Evolutionary conservation across 352 stramenopile species (phyloP).

Genomic region (Globisporangium carolinianum): DNA sequence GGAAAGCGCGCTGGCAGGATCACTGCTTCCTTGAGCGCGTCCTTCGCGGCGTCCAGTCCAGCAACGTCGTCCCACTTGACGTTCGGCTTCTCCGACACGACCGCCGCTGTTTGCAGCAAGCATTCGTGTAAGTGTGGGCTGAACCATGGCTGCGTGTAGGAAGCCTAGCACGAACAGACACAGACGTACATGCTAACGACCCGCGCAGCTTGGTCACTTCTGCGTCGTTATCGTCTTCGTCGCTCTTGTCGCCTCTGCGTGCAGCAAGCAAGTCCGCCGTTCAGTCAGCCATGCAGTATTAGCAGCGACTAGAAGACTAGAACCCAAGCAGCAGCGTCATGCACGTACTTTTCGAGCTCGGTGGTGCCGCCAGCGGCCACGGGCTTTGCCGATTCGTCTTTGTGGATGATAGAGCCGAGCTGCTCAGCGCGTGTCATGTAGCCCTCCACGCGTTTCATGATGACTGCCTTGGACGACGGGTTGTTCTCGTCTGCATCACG

Average conservation of each 20-base stretch:
- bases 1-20: constrained; percentile 95
- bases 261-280: not conserved
- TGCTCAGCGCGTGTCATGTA: constrained; percentile 89
- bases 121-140: not conserved
- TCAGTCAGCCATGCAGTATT: not conserved
- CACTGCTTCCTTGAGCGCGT: constrained; percentile 98
- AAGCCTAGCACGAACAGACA: too few species aligned
- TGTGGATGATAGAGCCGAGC: constrained; percentile 76
- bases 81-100: constrained; percentile 90
- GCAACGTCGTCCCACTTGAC: constrained; percentile 97
- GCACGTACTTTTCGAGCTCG: constrained; percentile 68
- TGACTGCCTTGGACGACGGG: constrained; percentile 83
- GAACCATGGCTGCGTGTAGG: not conserved
- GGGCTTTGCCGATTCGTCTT: constrained; percentile 42
- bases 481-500: constrained; percentile 83
- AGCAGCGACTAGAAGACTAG: not conserved
- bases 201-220: constrained; percentile 95
- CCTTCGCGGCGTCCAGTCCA: constrained; percentile 95
- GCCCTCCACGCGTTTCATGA: constrained; percentile 86
- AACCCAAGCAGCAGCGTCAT: too few species aligned
- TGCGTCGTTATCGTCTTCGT: constrained; percentile 89
- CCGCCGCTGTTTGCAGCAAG: constrained; percentile 38
- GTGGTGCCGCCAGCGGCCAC: constrained; percentile 45
- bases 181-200: constrained; percentile 77
- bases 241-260: constrained; percentile 66